These are phyloP conservation scores for Posidonia australis DNA, from an alignment of 106 monocot genomes.

Conservation along the genomic window DNA sequence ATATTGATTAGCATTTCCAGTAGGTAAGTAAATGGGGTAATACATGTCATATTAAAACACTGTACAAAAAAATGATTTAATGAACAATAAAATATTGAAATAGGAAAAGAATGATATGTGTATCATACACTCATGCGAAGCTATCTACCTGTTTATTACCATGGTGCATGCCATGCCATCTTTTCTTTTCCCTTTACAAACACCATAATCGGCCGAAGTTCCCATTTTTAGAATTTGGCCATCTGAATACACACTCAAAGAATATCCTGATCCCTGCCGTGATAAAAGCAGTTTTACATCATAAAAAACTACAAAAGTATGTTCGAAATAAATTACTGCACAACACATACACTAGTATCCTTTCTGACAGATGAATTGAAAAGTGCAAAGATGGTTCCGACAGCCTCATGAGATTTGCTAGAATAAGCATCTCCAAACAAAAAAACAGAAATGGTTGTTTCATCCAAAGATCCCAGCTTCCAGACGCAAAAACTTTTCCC, in stretches of 20 bases:
- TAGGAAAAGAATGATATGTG: no score
- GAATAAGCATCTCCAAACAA: conserved; percentile 77
- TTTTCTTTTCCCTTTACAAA: conserved; percentile 86
- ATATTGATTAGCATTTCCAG: no score
- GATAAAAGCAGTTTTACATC: background rate
- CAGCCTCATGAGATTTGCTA: conserved; percentile 31
- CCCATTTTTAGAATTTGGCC: conserved; percentile 71
- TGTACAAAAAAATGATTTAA: no score
- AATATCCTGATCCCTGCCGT: conserved; percentile 56
- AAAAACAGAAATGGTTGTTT: conserved; percentile 61
- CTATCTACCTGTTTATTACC: conserved; percentile 70
- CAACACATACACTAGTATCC: conserved; percentile 33
- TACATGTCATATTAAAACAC: no score
- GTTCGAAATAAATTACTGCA: background rate
- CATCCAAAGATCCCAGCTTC: conserved; percentile 75
- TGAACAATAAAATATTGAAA: no score
- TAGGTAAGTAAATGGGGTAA: no score
- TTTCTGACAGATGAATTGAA: conserved; percentile 58
- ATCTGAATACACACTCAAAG: conserved; percentile 56
- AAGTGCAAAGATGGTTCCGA: conserved; percentile 71
- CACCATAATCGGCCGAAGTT: conserved; percentile 59
- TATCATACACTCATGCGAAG: background rate
- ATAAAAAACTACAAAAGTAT: background rate
- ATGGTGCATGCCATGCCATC: conserved; percentile 82
- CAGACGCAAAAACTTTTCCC: conserved; percentile 73